phyloP scores from a whole-genome alignment of 2,329 filamentous ascomycete species.

The Calonectria leucothoes region DNA sequence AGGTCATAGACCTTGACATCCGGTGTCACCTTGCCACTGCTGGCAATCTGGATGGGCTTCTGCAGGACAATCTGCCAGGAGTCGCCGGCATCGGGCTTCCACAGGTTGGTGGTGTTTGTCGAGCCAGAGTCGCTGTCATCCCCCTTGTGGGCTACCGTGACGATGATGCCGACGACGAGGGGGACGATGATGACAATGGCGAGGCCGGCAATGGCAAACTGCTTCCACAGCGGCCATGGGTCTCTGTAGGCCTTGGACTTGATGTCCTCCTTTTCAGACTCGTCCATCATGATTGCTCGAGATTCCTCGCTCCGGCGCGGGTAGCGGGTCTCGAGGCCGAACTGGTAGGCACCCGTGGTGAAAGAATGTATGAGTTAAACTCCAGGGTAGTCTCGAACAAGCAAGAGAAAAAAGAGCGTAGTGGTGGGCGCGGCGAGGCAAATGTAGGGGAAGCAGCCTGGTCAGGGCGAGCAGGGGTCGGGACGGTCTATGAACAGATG shows the following conservation, averaged over 20 bases:
- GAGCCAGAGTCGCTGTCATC: slow-evolving; percentile 28
- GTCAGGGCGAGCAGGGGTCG: not conserved
- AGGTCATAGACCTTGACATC: slow-evolving; percentile 64
- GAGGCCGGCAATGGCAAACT: slow-evolving; percentile 42
- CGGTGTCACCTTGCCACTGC: slow-evolving; percentile 48
- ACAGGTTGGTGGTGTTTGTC: slow-evolving; percentile 48
- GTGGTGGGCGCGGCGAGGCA: not conserved
- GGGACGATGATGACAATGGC: slow-evolving; percentile 49
- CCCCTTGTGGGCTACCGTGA: slow-evolving; percentile 59
- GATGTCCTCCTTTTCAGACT: slow-evolving; percentile 17
- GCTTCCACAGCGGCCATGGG: slow-evolving; percentile 46
- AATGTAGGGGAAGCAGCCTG: not conserved
- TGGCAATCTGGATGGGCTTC: slow-evolving; percentile 56
- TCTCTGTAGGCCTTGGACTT: slow-evolving; percentile 18
- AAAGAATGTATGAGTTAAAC: not conserved
- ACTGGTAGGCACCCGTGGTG: slow-evolving; percentile 3
- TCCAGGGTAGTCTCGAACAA: not conserved
- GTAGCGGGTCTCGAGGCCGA: slow-evolving; percentile 6
- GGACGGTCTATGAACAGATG: not conserved
- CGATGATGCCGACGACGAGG: slow-evolving; percentile 65
- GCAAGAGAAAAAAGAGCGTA: not conserved
- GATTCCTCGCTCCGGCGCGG: not conserved
- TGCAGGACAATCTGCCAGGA: slow-evolving; percentile 73
- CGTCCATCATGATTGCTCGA: not conserved
- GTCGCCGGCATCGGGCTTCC: slow-evolving; percentile 64